Evolutionary conservation across 2,329 filamentous ascomycete species (phyloP).

Genomic region (Aspergillus carbonarius): DNA sequence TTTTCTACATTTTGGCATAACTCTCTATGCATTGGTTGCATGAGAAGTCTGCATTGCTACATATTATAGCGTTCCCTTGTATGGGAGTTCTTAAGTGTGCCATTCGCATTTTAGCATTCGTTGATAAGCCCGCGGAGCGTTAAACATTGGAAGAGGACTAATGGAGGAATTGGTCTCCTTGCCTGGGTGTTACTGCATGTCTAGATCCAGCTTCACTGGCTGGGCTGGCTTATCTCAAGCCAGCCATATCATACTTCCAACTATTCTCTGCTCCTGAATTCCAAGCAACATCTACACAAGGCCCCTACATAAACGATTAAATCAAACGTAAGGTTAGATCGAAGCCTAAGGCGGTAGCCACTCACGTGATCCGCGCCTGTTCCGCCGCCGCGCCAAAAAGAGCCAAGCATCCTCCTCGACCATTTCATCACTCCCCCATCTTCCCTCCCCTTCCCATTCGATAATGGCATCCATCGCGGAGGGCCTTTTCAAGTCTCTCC

Average conservation of each 20-base stretch:
- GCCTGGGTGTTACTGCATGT: neutral
- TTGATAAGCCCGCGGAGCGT: neutral
- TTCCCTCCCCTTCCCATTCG: constrained; percentile 17
- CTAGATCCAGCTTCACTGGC: neutral
- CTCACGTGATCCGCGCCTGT: neutral
- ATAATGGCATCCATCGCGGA: constrained; percentile 66
- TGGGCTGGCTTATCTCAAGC: neutral
- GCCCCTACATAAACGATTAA: too few relatives aligned
- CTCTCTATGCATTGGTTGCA: neutral
- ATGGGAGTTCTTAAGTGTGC: neutral
- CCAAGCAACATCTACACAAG: too few relatives aligned
- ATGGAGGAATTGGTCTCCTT: neutral
- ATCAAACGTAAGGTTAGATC: too few relatives aligned
- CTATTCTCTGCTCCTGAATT: too few relatives aligned
- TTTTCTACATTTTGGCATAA: neutral
- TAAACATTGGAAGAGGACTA: neutral
- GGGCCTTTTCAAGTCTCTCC: constrained; percentile 75
- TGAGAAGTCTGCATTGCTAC: neutral
- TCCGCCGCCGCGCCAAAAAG: constrained; percentile 9
- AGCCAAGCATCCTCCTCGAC: constrained; percentile 16
- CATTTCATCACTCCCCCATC: constrained; percentile 12
- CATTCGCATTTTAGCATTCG: neutral
- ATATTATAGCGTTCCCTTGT: neutral
- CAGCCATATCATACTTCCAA: neutral
- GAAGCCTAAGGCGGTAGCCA: neutral